Evolutionary conservation across 768 basidiomycete genomes (phyloP), one percentile per base, ranked within the genome.

Genomic region (Cystofilobasidium bisporidii): DNA sequence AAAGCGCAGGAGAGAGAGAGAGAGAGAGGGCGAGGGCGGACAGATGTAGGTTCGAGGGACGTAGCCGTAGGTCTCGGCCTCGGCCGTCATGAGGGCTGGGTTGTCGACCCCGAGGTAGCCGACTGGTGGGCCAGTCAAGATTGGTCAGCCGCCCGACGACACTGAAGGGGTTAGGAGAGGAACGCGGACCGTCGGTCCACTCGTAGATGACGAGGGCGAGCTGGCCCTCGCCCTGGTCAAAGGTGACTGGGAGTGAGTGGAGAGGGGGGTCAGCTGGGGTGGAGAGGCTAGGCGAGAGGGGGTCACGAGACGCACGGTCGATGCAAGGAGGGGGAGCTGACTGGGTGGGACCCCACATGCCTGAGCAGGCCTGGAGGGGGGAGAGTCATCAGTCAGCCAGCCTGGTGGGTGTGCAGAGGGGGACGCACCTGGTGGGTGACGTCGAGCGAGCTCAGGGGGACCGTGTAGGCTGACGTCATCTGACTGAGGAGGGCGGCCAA

Each of bases 131-230:
- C 36, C 6, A 36, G 36, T 15, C 24, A 67, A 0, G 30, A 22
- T 47, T 33, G 45, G 24, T 15, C 22, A 43, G 50, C n/a, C 6
- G n/a, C 2, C 33, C 56, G 28, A 4, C 9, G 28, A 20, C 18
- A 8, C 6, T 33, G 30, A 59, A 18, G 17, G 22, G 38, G 17
- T 3, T 12, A 33, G 28, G 9, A 22, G 57, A 33, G 57, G n/a
- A 36, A 26, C 36, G 8, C 61, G n/a, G 1, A 63, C 60, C 85
- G 74, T 99, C 96, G 33, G 81, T 76, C 93, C 93, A 99, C 78
- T 98, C 94, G 74, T 97, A 99, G 28, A 99, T 85, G 63, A 94
- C 88, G 82, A 96, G 86, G 32, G 94, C 90, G 24, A 96, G 80
- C 77, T 94, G 89, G 43, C 94, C 94, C 72, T 85, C 80, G 3